These are phyloP conservation scores for Thecamonas trahens DNA, from an alignment of 78 protist species.

Conservation along the genomic window DNA sequence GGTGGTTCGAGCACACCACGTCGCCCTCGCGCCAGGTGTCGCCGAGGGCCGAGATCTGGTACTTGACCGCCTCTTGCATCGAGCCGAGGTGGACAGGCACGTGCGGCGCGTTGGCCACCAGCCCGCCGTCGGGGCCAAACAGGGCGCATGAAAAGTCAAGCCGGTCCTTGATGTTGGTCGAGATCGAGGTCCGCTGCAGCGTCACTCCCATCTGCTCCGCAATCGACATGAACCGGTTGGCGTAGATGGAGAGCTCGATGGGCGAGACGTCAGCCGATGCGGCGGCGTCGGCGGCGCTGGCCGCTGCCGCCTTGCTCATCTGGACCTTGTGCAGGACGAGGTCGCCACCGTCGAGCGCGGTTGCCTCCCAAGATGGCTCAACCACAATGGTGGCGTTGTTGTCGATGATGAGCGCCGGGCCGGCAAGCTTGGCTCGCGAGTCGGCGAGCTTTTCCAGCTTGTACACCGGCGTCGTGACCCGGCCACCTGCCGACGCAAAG, in stretches of 20 bases:
- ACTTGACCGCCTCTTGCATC: constrained; percentile 82
- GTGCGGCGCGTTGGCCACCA: constrained; percentile 96
- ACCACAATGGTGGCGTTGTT: constrained; percentile 71
- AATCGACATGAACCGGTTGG: constrained; percentile 90
- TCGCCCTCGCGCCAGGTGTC: constrained; percentile 55
- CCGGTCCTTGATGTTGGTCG: constrained; percentile 86
- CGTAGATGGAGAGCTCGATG: constrained; percentile 67
- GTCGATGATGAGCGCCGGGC: constrained; percentile 79
- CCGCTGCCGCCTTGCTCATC: not conserved
- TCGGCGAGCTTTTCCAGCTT: not conserved
- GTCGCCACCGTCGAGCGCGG: not conserved
- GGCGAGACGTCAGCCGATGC: constrained; percentile 42
- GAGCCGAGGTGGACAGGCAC: constrained; percentile 93
- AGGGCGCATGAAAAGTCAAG: constrained; percentile 92
- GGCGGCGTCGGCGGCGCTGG: too few species aligned
- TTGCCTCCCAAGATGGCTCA: constrained; percentile 59
- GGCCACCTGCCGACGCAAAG: constrained; percentile 20
- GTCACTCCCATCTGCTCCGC: constrained; percentile 97
- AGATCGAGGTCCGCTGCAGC: constrained; percentile 82
- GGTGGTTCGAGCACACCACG: constrained; percentile 84
- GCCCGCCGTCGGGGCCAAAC: constrained; percentile 80
- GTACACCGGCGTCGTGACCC: constrained; percentile 47
- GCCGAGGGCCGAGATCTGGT: constrained; percentile 32
- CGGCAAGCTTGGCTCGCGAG: constrained; percentile 37
- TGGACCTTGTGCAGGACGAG: not conserved